phyloP scores from a whole-genome alignment of 352 stramenopile species.

The Globisporangium yorkense region DNA sequence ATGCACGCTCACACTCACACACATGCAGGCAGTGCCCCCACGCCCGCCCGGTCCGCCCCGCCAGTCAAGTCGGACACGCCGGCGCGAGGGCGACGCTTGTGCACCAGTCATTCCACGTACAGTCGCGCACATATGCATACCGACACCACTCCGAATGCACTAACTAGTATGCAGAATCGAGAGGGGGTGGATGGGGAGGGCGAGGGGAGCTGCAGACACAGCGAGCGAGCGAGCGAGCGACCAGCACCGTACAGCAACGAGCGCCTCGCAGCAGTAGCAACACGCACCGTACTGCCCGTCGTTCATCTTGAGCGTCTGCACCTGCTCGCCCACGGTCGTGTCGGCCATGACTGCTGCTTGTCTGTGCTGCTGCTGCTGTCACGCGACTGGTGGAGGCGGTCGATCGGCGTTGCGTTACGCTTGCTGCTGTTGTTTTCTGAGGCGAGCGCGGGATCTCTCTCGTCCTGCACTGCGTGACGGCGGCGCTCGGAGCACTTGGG shows the following conservation, averaged over 20 bases:
- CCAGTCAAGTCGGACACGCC: neutral
- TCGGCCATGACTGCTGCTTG: constrained; percentile 9
- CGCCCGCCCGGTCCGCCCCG: too few species aligned
- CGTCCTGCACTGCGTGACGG: too few species aligned
- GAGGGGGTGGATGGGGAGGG: neutral
- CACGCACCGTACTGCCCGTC: constrained; percentile 30
- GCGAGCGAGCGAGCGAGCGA: neutral
- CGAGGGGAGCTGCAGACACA: neutral
- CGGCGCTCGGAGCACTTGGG: neutral
- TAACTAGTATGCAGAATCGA: neutral
- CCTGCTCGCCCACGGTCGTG: constrained; percentile 8
- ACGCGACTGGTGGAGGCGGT: neutral
- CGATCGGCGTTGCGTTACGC: neutral
- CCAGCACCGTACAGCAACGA: neutral
- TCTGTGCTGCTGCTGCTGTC: neutral
- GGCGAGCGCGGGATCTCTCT: too few species aligned
- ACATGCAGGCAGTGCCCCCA: neutral
- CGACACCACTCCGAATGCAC: neutral
- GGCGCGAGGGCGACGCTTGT: neutral
- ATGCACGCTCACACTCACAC: too few species aligned
- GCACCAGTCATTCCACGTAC: neutral
- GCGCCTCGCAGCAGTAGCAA: neutral
- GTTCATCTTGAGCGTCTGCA: constrained; percentile 57
- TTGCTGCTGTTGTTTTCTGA: neutral
- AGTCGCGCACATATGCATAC: neutral